These are phyloP conservation scores for Amanita polypyramis DNA, from an alignment of 768 basidiomycete genomes.

Conservation along the genomic window DNA sequence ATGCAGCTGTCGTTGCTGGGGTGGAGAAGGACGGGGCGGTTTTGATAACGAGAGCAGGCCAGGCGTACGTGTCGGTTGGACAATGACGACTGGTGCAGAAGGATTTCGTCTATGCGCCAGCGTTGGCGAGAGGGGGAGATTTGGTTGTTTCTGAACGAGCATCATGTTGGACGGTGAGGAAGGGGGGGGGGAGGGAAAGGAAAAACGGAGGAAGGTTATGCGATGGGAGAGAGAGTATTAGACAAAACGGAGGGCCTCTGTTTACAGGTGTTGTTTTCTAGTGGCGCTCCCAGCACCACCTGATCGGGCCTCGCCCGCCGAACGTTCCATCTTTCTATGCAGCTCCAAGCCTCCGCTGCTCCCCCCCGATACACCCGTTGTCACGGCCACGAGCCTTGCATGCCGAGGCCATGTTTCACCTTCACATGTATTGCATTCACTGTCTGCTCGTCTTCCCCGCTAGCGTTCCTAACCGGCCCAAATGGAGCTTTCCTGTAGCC, in stretches of 20 bases:
- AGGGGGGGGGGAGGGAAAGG: neutral
- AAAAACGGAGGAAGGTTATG: neutral
- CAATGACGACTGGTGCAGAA: slow-evolving; percentile 6
- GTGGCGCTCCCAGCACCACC: slow-evolving; percentile 7
- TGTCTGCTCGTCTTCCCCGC: too few species aligned
- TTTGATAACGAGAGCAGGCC: slow-evolving; percentile 8
- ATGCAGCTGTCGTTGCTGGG: slow-evolving; percentile 5
- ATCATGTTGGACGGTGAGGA: slow-evolving; percentile 5
- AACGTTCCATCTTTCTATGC: slow-evolving; percentile 6
- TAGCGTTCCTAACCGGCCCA: too few species aligned
- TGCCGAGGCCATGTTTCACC: neutral
- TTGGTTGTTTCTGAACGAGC: slow-evolving; percentile 7
- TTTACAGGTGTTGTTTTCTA: neutral
- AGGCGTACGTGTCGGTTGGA: slow-evolving; percentile 7
- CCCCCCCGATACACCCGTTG: neutral
- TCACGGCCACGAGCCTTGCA: neutral
- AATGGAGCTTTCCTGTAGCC: too few species aligned
- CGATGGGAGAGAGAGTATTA: slow-evolving; percentile 3
- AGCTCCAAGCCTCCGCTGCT: neutral
- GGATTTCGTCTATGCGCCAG: slow-evolving; percentile 4
- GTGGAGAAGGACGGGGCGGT: slow-evolving; percentile 2
- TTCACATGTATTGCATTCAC: neutral
- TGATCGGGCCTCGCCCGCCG: slow-evolving; percentile 6
- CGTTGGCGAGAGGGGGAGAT: neutral
- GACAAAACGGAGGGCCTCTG: neutral